A percentile compares a stretch with the other conserved stretches of the same genome.
Conservation (phyloP, 2,329 filamentous ascomycete species). For the Chrysosporium keratinophilum region DNA sequence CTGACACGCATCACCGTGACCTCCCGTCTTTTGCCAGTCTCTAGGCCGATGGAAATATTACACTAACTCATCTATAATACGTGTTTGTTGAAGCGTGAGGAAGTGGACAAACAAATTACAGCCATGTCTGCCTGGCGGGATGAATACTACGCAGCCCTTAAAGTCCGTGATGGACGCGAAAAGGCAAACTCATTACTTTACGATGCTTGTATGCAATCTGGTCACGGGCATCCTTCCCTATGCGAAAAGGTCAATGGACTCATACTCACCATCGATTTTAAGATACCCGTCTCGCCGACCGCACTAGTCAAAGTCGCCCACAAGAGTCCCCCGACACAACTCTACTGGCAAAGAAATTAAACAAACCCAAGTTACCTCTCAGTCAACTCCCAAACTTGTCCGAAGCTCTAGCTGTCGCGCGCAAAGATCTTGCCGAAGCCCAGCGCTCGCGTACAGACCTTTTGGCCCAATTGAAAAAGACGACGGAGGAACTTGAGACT, state of each 20-base stretch:
- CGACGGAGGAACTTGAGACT: conserved; percentile 54
- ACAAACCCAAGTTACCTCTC: background rate
- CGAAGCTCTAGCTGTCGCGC: conserved; percentile 30
- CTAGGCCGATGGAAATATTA: background rate
- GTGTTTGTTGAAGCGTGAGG: background rate
- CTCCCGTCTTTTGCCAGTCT: background rate
- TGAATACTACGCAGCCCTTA: conserved; percentile 67
- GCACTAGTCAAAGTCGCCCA: conserved; percentile 41
- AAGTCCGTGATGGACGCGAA: conserved; percentile 60
- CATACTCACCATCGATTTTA: conserved; percentile 4
- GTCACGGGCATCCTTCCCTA: conserved; percentile 11
- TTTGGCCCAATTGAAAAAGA: conserved; percentile 51
- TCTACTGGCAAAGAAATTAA: conserved; percentile 37
- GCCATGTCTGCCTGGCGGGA: conserved; percentile 63
- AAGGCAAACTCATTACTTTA: conserved; percentile 58
- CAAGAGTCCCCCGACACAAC: conserved; percentile 25
- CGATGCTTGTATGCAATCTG: conserved; percentile 54
- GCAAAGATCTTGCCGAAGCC: conserved; percentile 63
- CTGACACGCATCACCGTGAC: background rate
- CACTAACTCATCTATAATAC: background rate
- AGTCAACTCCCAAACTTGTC: conserved; percentile 18
- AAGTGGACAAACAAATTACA: background rate
- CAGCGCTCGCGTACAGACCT: conserved; percentile 62
- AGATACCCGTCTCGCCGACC: conserved; percentile 59
- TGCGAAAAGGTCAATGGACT: background rate